These are phyloP conservation scores for Phytophthora boehmeriae DNA, from an alignment of 352 stramenopile species.

Conservation along the genomic window DNA sequence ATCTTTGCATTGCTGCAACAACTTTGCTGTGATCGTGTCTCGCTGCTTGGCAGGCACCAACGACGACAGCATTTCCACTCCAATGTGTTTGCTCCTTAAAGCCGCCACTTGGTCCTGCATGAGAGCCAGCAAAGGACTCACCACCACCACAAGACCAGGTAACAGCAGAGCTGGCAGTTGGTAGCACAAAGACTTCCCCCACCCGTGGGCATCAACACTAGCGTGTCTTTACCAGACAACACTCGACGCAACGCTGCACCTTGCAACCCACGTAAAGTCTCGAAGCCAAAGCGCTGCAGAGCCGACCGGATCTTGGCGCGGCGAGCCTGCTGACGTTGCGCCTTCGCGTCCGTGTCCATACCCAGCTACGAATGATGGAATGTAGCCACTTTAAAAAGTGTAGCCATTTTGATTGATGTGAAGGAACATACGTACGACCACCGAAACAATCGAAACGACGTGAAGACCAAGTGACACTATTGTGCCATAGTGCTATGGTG, in stretches of 20 bases:
- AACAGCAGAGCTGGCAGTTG: conserved; percentile 87
- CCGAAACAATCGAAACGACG: conserved; percentile 21
- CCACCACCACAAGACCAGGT: conserved; percentile 83
- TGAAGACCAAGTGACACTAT: background rate
- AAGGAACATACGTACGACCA: background rate
- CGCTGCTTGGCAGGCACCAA: conserved; percentile 40
- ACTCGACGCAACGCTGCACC: conserved; percentile 50
- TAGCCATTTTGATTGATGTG: too few relatives aligned
- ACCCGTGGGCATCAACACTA: conserved; percentile 96
- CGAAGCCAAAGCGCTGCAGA: conserved; percentile 53
- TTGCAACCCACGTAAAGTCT: conserved; percentile 47
- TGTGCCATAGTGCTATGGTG: too few relatives aligned
- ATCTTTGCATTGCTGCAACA: conserved; percentile 27
- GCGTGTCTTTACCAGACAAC: conserved; percentile 46
- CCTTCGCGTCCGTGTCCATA: conserved; percentile 16
- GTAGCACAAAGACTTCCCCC: conserved; percentile 98
- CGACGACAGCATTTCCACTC: conserved; percentile 65
- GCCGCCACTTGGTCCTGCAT: conserved; percentile 89
- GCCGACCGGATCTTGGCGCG: conserved; percentile 53
- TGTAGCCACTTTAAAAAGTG: too few relatives aligned
- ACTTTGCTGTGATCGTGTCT: conserved; percentile 28
- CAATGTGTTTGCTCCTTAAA: conserved; percentile 51
- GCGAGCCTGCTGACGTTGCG: conserved; percentile 37
- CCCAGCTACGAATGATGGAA: too few relatives aligned
- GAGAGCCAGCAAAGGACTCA: conserved; percentile 88